phyloP scores from a whole-genome alignment of 768 basidiomycete genomes.

The Calocera viscosa region DNA sequence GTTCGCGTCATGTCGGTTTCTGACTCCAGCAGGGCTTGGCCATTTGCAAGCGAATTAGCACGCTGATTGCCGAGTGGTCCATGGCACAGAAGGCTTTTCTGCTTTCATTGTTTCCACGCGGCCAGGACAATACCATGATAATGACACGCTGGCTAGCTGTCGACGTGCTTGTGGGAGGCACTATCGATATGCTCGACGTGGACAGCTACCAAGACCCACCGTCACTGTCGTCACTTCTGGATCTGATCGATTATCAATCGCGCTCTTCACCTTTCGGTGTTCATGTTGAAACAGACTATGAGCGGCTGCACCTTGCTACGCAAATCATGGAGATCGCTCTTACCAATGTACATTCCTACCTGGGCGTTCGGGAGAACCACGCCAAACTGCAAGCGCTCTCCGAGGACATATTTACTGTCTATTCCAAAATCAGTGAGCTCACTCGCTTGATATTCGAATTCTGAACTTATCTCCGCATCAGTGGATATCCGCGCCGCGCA shows the following conservation, averaged over 20 bases:
- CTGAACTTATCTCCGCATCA: conserved; percentile 20
- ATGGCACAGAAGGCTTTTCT: not conserved
- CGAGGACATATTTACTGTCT: not conserved
- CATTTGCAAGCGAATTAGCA: not conserved
- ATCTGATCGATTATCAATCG: not conserved
- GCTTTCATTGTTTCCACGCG: not conserved
- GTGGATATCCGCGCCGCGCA: conserved; percentile 64
- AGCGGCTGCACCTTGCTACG: not conserved
- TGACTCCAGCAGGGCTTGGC: not conserved
- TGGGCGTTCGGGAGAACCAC: not conserved
- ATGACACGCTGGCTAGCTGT: conserved; percentile 1
- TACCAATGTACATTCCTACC: conserved; percentile 7
- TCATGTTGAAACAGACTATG: conserved; percentile 6
- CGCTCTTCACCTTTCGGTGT: conserved; percentile 9
- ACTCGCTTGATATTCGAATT: not conserved
- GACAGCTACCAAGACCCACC: not conserved
- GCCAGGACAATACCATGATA: not conserved
- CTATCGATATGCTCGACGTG: not conserved
- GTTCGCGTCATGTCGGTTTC: not conserved
- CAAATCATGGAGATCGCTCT: conserved; percentile 9
- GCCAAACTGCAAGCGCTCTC: not conserved
- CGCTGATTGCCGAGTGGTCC: not conserved
- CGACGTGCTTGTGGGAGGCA: not conserved
- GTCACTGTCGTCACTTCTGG: not conserved
- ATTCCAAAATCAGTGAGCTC: conserved; percentile 7